Evolutionary conservation across 2,329 filamentous ascomycete genomes (phyloP).

Genomic region (Colletotrichum sp.): DNA sequence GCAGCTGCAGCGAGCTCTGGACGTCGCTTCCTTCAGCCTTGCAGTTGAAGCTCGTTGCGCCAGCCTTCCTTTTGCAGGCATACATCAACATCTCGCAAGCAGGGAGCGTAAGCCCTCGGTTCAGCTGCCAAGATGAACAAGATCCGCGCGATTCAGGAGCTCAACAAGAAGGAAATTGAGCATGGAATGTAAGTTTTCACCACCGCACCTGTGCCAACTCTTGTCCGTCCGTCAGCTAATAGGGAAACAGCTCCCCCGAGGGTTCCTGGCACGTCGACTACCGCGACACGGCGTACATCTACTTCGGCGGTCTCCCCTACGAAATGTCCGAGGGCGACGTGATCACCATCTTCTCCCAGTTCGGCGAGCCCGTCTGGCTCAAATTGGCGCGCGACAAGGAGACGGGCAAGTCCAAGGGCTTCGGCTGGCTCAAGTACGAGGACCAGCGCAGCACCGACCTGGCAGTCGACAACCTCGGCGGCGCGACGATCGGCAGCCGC

Average conservation of each 20-base stretch:
- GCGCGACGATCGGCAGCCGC: constrained; percentile 81
- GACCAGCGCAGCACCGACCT: constrained; percentile 96
- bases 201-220: not conserved
- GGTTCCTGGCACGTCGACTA: constrained; percentile 98
- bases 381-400: constrained; percentile 95
- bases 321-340: constrained; percentile 95
- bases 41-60: not conserved
- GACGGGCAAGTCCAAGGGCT: constrained; percentile 92
- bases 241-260: constrained; percentile 68
- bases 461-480: constrained; percentile 94
- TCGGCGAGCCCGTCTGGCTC: constrained; percentile 91
- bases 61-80: not conserved
- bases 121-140: constrained; percentile 75
- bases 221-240: constrained; percentile 26
- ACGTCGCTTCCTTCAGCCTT: constrained; percentile 5
- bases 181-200: constrained; percentile 70
- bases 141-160: constrained; percentile 87
- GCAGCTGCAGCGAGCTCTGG: constrained; percentile 3
- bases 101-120: not conserved
- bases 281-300: constrained; percentile 94
- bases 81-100: not conserved
- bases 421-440: constrained; percentile 97
- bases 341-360: constrained; percentile 96
- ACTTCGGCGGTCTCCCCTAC: constrained; percentile 92
- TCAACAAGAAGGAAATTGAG: constrained; percentile 95